phyloP scores from a whole-genome alignment of 2,329 filamentous ascomycete species.

The Dothideomycetes sp. region DNA sequence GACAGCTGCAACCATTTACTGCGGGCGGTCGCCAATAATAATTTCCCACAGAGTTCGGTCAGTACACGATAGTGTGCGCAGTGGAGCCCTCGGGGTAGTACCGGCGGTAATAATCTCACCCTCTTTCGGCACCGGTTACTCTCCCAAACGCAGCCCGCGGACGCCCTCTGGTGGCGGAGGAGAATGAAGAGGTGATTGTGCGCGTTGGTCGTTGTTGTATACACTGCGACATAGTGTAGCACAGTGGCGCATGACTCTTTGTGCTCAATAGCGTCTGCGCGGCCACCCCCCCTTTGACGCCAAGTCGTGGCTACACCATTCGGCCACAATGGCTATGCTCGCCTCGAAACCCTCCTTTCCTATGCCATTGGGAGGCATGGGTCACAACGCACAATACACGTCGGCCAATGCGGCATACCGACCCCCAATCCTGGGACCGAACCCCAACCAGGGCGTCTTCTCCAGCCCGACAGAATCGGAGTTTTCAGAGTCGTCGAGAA shows the following conservation, averaged over 20 bases:
- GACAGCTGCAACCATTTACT: too few species aligned
- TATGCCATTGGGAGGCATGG: constrained; percentile 26
- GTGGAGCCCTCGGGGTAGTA: neutral
- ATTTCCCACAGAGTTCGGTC: too few species aligned
- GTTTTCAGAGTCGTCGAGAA: constrained; percentile 69
- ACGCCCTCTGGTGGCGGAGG: too few species aligned
- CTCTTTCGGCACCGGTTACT: neutral
- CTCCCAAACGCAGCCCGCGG: too few species aligned
- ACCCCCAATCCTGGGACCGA: neutral
- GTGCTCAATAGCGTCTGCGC: neutral
- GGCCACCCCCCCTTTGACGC: neutral
- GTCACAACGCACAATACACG: constrained; percentile 14
- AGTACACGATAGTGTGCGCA: neutral
- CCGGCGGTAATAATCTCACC: neutral
- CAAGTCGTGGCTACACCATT: neutral
- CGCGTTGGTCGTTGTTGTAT: too few species aligned
- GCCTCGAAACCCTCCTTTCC: constrained; percentile 64
- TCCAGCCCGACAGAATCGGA: constrained; percentile 85
- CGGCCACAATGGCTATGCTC: constrained; percentile 58
- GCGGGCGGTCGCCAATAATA: too few species aligned
- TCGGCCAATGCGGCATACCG: constrained; percentile 10
- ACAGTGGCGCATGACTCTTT: too few species aligned
- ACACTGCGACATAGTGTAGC: too few species aligned
- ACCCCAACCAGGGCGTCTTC: constrained; percentile 39
- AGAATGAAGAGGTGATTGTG: neutral